Conservation (phyloP, 2,329 filamentous ascomycete species). For the Fusarium sp. region DNA sequence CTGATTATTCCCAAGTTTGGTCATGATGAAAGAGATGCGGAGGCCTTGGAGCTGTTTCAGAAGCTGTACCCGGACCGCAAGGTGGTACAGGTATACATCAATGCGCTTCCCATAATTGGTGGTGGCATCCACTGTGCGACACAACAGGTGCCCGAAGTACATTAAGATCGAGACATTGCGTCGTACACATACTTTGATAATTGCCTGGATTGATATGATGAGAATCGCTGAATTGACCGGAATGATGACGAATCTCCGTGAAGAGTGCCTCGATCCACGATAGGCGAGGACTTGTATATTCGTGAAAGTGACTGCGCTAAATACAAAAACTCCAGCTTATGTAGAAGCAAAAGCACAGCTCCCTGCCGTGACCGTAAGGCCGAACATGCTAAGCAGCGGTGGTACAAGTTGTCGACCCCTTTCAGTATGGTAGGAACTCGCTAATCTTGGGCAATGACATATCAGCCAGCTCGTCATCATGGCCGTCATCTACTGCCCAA, state of each 20-base stretch:
- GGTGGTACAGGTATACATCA: constrained; percentile 3
- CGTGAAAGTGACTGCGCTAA: neutral
- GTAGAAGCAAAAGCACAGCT: neutral
- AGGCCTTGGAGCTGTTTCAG: neutral
- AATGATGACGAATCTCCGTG: neutral
- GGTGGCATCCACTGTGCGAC: constrained; percentile 23
- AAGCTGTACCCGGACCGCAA: neutral
- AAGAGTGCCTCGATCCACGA: neutral
- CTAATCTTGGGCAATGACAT: constrained; percentile 20
- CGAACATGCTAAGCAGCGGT: neutral
- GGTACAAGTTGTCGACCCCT: neutral
- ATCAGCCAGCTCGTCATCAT: constrained; percentile 26
- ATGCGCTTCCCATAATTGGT: constrained; percentile 1
- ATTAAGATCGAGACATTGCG: too few relatives aligned
- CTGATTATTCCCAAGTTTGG: neutral
- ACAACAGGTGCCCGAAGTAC: constrained; percentile 1
- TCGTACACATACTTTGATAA: too few relatives aligned
- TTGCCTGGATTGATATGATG: neutral
- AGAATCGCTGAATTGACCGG: neutral
- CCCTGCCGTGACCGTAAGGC: neutral
- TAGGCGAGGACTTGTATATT: neutral
- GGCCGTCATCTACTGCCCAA: constrained; percentile 17
- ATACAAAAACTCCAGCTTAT: neutral
- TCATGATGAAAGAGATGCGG: neutral
- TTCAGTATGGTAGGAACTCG: constrained; percentile 26